Base-by-base conservation (phyloP, 1,284 basidiomycete genomes). In the Hymenochaete sp. region DNA sequence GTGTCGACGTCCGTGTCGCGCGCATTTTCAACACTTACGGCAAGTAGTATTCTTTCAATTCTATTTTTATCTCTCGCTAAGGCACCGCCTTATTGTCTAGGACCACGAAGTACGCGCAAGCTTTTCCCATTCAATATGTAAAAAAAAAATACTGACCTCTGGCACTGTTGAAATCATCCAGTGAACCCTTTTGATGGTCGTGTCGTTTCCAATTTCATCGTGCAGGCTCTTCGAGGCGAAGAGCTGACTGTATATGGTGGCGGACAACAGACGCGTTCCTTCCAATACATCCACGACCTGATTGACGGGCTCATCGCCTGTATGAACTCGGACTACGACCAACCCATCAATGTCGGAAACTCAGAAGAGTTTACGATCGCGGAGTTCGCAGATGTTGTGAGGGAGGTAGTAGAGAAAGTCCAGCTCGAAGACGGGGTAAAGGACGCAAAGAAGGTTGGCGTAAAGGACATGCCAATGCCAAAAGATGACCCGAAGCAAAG, bases 181-280 rank as follows among this genome's bases (percentile, higher is more conserved):
- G 93, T 96, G 93, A 93, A 95, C 68, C 90, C 93, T 2, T 79
- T 81, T 59, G 95, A 98, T 59, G 95, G 95, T 19, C 86, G 95
- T 48, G 92, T 98, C 48, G 95, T 98, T 27, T 95, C 91, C 60
- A 98, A 98, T 69, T 97, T 98, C 65, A 95, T 97, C 60, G 85
- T 97, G 45, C 93, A 97, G 59, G 95, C 93, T 7, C 78, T 98
- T 48, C 85, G 85, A 56, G 93, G 92, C 42, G 84, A 98, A 67
- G 87, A 96, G 63, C 81, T 98, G 72, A 96, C 93, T 40, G 86
- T 98, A 38, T 98, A 97, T 66, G 95, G 95, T 42, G 95, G 98
- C 60, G 95, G 95, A 50, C 79, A 71, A 38, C 93, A 97, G 67
- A 98, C 95, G 16, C 84, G 95, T 48, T 97, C 93, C 14, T 96